Evolutionary conservation across 1,284 basidiomycete species (phyloP).

Genomic region (Gastroboletus turbinatus): DNA sequence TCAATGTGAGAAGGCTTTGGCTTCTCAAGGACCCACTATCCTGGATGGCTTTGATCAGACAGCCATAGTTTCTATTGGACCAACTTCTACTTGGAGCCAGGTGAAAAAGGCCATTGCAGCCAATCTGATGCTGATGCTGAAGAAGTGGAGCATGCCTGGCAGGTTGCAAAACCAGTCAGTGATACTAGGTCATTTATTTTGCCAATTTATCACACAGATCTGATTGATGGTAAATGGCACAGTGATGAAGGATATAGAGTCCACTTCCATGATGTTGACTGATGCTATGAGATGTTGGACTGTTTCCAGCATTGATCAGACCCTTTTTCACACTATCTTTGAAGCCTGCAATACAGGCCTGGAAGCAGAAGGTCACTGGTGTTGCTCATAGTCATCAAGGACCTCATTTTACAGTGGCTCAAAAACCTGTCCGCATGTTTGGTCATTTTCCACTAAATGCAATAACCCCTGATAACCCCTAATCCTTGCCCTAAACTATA

Average conservation of each 20-base stretch:
- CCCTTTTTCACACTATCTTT: no score
- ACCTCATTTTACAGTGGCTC: no score
- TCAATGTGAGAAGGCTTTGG: not conserved
- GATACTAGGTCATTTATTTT: not conserved
- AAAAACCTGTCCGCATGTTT: no score
- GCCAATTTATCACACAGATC: conserved; percentile 6
- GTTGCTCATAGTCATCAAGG: no score
- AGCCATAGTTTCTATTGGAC: conserved; percentile 2
- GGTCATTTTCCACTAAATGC: no score
- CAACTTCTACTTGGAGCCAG: conserved; percentile 1
- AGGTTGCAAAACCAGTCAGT: not conserved
- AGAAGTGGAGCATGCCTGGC: no score
- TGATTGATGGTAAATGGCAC: no score
- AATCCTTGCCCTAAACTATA: no score
- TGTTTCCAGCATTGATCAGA: not conserved
- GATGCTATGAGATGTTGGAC: conserved; percentile 10
- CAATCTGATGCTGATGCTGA: no score
- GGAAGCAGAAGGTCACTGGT: no score
- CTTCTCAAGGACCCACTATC: not conserved
- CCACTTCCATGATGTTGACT: not conserved
- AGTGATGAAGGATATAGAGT: conserved; percentile 1
- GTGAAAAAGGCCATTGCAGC: not conserved
- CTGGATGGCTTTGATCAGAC: not conserved
- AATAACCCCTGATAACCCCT: no score
- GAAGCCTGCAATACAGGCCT: no score